Conservation (phyloP, 2,329 filamentous ascomycete species). For the Tympanopsis confertula region DNA sequence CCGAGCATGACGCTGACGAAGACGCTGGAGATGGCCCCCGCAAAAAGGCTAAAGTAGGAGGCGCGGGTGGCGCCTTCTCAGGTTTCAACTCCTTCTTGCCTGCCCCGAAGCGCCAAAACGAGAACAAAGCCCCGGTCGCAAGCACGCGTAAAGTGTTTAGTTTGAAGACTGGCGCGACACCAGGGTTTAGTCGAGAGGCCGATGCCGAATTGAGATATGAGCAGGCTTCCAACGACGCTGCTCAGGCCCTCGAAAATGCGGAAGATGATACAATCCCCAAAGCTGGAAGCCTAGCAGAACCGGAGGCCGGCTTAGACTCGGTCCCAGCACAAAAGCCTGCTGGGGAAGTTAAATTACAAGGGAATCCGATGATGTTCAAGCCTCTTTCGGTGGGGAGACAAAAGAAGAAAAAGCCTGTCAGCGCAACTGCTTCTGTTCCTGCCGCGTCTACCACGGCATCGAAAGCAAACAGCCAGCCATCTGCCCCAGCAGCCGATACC, state of each 20-base stretch:
- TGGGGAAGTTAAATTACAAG: constrained; percentile 16
- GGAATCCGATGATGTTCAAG: constrained; percentile 48
- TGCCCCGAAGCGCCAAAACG: constrained; percentile 39
- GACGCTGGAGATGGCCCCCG: constrained; percentile 26
- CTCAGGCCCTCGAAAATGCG: constrained; percentile 19
- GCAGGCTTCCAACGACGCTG: constrained; percentile 9
- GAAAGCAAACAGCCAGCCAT: not conserved
- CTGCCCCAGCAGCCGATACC: constrained; percentile 1
- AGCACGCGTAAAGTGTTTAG: constrained; percentile 35
- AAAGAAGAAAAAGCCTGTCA: constrained; percentile 23
- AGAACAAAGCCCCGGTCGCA: constrained; percentile 16
- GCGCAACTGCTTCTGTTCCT: constrained; percentile 7
- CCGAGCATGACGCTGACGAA: constrained; percentile 10
- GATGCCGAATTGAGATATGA: constrained; percentile 18
- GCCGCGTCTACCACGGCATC: not conserved
- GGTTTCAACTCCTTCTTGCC: constrained; percentile 53
- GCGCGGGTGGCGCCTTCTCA: constrained; percentile 31
- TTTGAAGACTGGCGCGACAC: constrained; percentile 48
- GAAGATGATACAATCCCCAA: constrained; percentile 5
- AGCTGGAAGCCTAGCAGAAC: constrained; percentile 2
- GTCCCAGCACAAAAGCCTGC: not conserved
- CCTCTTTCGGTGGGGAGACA: constrained; percentile 48
- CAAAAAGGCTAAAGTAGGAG: constrained; percentile 37
- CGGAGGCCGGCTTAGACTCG: no score
- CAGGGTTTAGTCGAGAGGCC: constrained; percentile 43